Evolutionary conservation across 2,329 filamentous ascomycete genomes (phyloP), one percentile per base, ranked within the genome.

Genomic region (Xylariaceae sp.): DNA sequence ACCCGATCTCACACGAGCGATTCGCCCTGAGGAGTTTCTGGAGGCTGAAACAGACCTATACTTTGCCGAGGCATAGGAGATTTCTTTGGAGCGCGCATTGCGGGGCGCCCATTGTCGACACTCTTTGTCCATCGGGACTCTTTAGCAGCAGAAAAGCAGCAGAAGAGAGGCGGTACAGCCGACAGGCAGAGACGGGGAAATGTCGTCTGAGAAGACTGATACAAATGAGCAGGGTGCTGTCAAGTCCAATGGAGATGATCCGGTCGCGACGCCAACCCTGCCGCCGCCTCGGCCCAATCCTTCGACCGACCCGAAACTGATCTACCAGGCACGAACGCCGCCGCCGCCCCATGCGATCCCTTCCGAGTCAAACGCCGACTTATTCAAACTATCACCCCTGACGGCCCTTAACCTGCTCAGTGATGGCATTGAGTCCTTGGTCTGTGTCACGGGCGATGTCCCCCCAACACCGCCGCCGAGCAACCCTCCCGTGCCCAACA

Each of bases 371-470:
- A 77, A 63, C 60, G 80, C 89, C 73, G 87, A 92, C 71, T 82
- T 96, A 62, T 89, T 89, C 75, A 83, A 83, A 55, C 80, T 97
- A 61, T 77, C 85, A 0, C 85, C 91, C 2, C 79, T 87, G 55
- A 86, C 86, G 1, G 92, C 92, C 4, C 82, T 97, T 69, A 89
- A 88, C 69, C 78, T 96, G 64, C 82, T 97, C n/a, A 87, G 87
- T 66, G 80, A 84, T 45, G 84, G 84, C 59, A 78, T 92, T 61
- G 88, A 92, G 68, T 80, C 84, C 3, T 80, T 94, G 55, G 87
- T 91, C 34, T 82, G 82, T 63, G 79, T 87, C 60, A 90, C 88
- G 1, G 88, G 89, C 70, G 90, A 96, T 69, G 80, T 94, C 10
- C 90, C 89, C 18, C 88, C 88, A 13, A 94, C 88, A n/a, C 89